Conservation (phyloP, 2,329 filamentous ascomycete genomes). For the Ampelomyces quisqualis region DNA sequence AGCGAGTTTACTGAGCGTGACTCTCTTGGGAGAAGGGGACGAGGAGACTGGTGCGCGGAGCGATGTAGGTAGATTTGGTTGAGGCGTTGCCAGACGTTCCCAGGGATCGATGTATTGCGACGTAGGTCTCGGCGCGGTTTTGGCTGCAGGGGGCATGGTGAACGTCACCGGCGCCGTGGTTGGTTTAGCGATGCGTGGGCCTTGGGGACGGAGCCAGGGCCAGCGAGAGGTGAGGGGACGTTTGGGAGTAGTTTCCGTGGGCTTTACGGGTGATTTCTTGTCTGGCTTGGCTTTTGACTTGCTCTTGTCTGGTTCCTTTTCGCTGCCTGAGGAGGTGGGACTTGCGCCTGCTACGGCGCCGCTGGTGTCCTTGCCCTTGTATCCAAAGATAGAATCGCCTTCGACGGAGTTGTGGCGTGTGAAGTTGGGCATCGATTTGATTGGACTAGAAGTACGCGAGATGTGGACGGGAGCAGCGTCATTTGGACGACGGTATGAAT, state of each 20-base stretch:
- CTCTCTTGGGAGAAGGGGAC: slow-evolving; percentile 11
- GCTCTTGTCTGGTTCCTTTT: slow-evolving; percentile 7
- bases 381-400: slow-evolving; percentile 27
- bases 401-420: slow-evolving; percentile 23
- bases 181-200: slow-evolving; percentile 19
- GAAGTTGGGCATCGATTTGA: slow-evolving; percentile 25
- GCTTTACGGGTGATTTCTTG: background rate
- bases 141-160: background rate
- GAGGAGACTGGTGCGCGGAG: slow-evolving; percentile 7
- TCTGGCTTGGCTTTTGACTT: background rate
- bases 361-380: slow-evolving; percentile 14
- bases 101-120: slow-evolving; percentile 23
- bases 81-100: slow-evolving; percentile 13
- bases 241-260: slow-evolving; percentile 10
- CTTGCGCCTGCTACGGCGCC: slow-evolving; percentile 15
- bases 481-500: slow-evolving; percentile 16
- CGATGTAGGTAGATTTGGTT: background rate
- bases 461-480: slow-evolving; percentile 6
- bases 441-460: slow-evolving; percentile 24
- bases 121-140: background rate
- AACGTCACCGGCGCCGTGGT: slow-evolving; percentile 6
- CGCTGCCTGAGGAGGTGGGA: slow-evolving; percentile 1
- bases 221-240: slow-evolving; percentile 18
- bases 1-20: background rate
- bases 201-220: slow-evolving; percentile 28